A percentile compares a stretch with the other conserved stretches of the same genome.
Conservation (phyloP, 164 flowering plant genomes). For the Chloranthus sessilifolius region DNA sequence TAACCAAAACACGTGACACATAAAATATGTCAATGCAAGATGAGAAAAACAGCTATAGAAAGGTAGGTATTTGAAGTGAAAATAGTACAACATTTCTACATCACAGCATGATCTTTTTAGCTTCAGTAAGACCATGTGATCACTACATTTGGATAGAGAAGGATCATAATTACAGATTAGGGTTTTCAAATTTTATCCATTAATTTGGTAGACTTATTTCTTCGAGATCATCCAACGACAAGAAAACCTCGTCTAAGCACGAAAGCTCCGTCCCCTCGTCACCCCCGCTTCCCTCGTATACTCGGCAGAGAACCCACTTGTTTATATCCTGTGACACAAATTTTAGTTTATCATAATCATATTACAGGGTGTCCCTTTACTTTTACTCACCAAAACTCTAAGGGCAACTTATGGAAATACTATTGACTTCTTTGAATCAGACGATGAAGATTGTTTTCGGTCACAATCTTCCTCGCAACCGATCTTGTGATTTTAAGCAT, state of each 20-base stretch:
- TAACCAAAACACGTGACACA: slow-evolving; percentile 24
- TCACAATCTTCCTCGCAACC: too few relatives aligned
- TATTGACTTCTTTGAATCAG: too few relatives aligned
- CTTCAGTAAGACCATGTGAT: neutral
- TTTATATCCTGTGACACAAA: slow-evolving; percentile 40
- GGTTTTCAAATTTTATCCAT: neutral
- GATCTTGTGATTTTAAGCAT: too few relatives aligned
- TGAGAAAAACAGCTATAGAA: neutral
- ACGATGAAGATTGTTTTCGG: too few relatives aligned
- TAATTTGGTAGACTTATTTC: slow-evolving; percentile 66
- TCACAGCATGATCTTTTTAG: neutral
- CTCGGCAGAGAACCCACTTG: slow-evolving; percentile 70
- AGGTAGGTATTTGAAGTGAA: neutral
- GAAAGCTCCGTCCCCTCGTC: slow-evolving; percentile 59
- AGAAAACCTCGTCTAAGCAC: slow-evolving; percentile 77
- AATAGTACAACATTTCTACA: neutral
- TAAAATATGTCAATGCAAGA: neutral
- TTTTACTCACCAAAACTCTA: too few relatives aligned
- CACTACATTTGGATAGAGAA: slow-evolving; percentile 8
- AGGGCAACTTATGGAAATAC: too few relatives aligned
- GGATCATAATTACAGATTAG: neutral
- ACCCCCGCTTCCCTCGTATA: slow-evolving; percentile 34
- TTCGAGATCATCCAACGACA: slow-evolving; percentile 75
- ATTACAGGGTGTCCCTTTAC: too few relatives aligned
- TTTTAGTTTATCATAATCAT: too few relatives aligned